Base-by-base conservation (phyloP, 345 rosid genomes). In the Euphorbia tirucalli region DNA sequence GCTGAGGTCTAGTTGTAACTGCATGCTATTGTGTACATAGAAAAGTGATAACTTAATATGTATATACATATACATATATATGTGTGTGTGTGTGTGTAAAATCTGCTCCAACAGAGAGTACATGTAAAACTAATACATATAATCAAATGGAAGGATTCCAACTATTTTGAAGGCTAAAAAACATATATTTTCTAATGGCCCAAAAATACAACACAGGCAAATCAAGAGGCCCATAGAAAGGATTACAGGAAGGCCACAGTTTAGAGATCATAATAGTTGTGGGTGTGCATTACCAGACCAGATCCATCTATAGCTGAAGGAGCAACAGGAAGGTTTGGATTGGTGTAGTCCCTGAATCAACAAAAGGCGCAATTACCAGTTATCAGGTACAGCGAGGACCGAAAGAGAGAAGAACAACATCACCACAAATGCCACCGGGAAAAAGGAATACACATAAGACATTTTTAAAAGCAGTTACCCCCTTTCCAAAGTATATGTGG, bases 251-350 rank as follows among this genome's bases (percentile, higher is more conserved):
- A n/a, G 14, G n/a, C 44, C 32, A 54, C 21, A 41, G 61, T 48
- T 22, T 8, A 18, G 0, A 65, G 16, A 30, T 35, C 8, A 21
- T 43, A 55, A 22, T n/a, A 41, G 18, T 19, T 21, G 52, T 70
- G 19, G 48, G 19, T 24, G 49, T 21, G 52, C 30, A 77, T 76
- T 85, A 87, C 98, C 93, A 88, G 89, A 66, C 89, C 89, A 77
- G 83, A 81, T 64, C 92, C 96, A 82, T 91, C 99, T 69, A 96
- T 91, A 59, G 99, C 98, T 62, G 97, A 96, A 67, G 93, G 96
- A 65, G 98, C 98, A 86, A 96, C 93, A 27, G 98, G 97, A 79
- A 96, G 98, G 78, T 83, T 93, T 37, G 91, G 87, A 76, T 96
- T 96, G 22, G 98, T 96, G 75, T 93, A 96, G 87, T 96, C 99